Evolutionary conservation across 768 basidiomycete species (phyloP), one percentile per base, ranked within the genome.

Genomic region (Rubroboletus satanas): DNA sequence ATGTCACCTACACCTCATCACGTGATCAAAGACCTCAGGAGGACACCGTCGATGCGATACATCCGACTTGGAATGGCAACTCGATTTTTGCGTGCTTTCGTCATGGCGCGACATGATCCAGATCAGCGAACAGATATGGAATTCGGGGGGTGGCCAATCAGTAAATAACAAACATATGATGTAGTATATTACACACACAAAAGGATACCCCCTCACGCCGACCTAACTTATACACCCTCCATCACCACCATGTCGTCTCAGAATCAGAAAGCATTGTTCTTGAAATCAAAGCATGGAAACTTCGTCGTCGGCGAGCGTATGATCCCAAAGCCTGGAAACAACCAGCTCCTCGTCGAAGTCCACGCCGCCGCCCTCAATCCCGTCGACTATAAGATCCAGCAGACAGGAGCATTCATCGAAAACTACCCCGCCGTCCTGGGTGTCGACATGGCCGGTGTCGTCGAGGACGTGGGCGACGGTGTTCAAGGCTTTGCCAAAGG

Each of bases 341-440:
- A 72, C 8, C 70, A 81, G 54, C 46, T 80, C 14, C 67, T 81
- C 49, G 67, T 81, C 52, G 73, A 75, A 55, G 52, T 78, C 45
- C 59, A 72, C 37, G 59, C 76, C 0, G 62, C 66, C 5, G 76
- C 71, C 2, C 70, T 83, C 10, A 81, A 82, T 60, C 82, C 81
- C 9, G 56, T 75, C 37, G 78, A 75, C 64, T 80, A 75, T 14
- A 70, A 70, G 60, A 60, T 76, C 26, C 72, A 71, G 43, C 52
- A 63, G 45, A 56, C 57, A 47, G 75, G 72, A 12, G 21, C 58
- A 0, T 69, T 74, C 42, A 52, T 73, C 17, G 60, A 74, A 5
- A 51, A 60, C 2, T 80, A 58, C 56, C 78, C 75, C 7, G 63
- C 65, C n/a, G 26, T 75, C 15, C 45, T 75, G 10, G 75, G 75